Percentiles rank a stretch among this genome's conserved stretches.
Conservation (phyloP, 1,139 yeast species). For the Wickerhamomyces sp. region DNA sequence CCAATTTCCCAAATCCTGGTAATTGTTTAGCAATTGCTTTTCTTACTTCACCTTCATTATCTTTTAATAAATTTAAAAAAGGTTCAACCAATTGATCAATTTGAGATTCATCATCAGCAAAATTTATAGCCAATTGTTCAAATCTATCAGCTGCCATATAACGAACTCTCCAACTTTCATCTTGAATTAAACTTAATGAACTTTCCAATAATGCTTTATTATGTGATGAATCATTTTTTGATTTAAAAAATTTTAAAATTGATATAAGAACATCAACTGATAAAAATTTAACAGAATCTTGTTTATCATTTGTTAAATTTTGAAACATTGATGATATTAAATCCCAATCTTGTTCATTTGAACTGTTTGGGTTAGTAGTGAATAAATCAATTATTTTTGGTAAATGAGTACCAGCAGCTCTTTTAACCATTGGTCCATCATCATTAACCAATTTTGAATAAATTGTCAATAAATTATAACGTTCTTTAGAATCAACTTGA, state of each 20-base stretch:
- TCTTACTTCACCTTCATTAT: slow-evolving; percentile 94
- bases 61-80: slow-evolving; percentile 76
- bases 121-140: slow-evolving; percentile 64
- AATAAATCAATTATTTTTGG: slow-evolving; percentile 67
- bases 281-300: slow-evolving; percentile 90
- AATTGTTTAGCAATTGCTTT: slow-evolving; percentile 91
- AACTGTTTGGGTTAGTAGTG: slow-evolving; percentile 33
- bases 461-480: slow-evolving; percentile 59
- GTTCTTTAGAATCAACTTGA: slow-evolving; percentile 46
- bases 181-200: slow-evolving; percentile 67
- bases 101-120: slow-evolving; percentile 42
- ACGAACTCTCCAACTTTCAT: slow-evolving; percentile 97
- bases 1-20: slow-evolving; percentile 67
- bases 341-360: slow-evolving; percentile 58
- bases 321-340: slow-evolving; percentile 78
- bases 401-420: slow-evolving; percentile 85
- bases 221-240: slow-evolving; percentile 51
- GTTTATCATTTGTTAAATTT: slow-evolving; percentile 76
- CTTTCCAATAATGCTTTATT: slow-evolving; percentile 56
- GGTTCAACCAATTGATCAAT: slow-evolving; percentile 51
- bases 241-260: slow-evolving; percentile 59
- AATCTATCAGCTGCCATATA: slow-evolving; percentile 96
- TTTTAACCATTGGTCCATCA: slow-evolving; percentile 97
- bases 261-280: slow-evolving; percentile 83
- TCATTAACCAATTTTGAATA: slow-evolving; percentile 75